These are phyloP conservation scores for Curvularia sp. DNA, from an alignment of 2,329 filamentous ascomycete genomes.

Conservation along the genomic window DNA sequence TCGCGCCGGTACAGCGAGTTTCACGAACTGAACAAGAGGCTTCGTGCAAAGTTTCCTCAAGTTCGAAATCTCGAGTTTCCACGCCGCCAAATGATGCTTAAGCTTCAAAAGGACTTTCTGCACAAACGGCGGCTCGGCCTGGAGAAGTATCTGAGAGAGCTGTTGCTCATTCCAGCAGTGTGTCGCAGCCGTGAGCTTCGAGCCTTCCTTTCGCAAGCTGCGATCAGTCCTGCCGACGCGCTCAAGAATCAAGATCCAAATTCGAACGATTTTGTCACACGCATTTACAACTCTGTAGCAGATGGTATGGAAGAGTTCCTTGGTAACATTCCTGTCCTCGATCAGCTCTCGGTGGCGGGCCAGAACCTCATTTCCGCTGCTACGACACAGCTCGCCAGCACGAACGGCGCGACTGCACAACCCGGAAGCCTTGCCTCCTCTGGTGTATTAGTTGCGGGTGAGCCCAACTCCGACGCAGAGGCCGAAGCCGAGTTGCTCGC, in stretches of 20 bases:
- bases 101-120: conserved; percentile 93
- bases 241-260: conserved; percentile 67
- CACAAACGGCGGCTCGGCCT: conserved; percentile 85
- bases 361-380: conserved; percentile 87
- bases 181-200: conserved; percentile 92
- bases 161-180: conserved; percentile 87
- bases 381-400: conserved; percentile 58
- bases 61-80: conserved; percentile 93
- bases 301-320: conserved; percentile 98
- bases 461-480: conserved; percentile 67
- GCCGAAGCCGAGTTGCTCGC: conserved; percentile 93
- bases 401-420: conserved; percentile 33
- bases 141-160: conserved; percentile 80
- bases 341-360: conserved; percentile 90
- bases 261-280: conserved; percentile 81
- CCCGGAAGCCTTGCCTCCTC: conserved; percentile 24
- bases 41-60: conserved; percentile 83
- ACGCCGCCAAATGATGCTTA: conserved; percentile 90
- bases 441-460: conserved; percentile 51
- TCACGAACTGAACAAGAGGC: conserved; percentile 88
- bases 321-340: conserved; percentile 92
- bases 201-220: conserved; percentile 87
- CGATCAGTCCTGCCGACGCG: conserved; percentile 72
- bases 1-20: conserved; percentile 97
- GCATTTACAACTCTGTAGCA: conserved; percentile 94